Base-by-base conservation (phyloP, 2,329 filamentous ascomycete species). In the Plenodomus lindquistii region DNA sequence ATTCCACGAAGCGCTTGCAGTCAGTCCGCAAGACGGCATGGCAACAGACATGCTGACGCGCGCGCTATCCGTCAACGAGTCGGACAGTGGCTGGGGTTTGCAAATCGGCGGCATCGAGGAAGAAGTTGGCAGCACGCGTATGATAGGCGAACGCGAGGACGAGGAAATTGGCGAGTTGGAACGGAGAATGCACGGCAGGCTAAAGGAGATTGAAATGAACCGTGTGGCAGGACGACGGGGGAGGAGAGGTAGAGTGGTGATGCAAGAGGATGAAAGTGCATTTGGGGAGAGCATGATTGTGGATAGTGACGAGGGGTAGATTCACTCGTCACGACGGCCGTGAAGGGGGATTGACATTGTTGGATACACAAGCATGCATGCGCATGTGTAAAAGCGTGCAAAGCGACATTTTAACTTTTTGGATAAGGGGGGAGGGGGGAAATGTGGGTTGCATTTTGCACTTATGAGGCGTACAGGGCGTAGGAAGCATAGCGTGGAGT, bases 1-100 rank as follows among this genome's bases (percentile, higher is more conserved):
- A 2, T 77, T 97, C 20, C 94, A 97, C 60, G 89, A 97, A 75
- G 89, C 89, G 1, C 79, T 94, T 15, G 87, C 89, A 0, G 85
- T 93, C 18, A 82, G 83, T 27, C 87, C 89, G 0, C 89, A 94
- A 71, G 89, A 94, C 64, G 85, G 88, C 4, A 87, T 92, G 56
- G 88, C 89, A 2, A 91, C 87, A 0, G 89, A 94, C 67, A 74
- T 94, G 41, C 75, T 94, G 24, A 85, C 84, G 62, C 87, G 86
- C 66, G 88, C 89, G 3, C 73, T 77, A 7, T 77, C 77, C 3
- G 74, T 74, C 24, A 79, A 78, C 46, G 67, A 71, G 46, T 44
- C 46, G 1, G 66, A 69, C 7, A 54, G 48, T 13, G 52, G 48
- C 1, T 41, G 48, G 19, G 34, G 48, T 2, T 37, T 49, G 34